Evolutionary conservation across 2,329 filamentous ascomycete genomes (phyloP), one percentile per base, ranked within the genome.

Genomic region (Fusarium miscanthi): DNA sequence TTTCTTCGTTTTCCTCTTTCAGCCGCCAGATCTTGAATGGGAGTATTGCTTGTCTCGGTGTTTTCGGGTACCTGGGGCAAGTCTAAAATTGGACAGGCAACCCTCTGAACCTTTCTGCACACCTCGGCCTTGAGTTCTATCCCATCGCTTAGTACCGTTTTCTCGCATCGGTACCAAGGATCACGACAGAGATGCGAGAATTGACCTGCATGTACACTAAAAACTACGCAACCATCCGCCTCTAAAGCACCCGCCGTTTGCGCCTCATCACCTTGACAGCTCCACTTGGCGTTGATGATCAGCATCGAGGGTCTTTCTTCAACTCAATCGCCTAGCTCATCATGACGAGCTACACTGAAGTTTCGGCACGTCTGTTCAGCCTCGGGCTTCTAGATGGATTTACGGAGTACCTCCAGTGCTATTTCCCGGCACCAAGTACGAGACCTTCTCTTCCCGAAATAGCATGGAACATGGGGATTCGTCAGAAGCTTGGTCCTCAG

Each of bases 171-270:
- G 52, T 59, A 19, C 59, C 53, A 53, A 53, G 63, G 59, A 59
- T 69, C 53, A 54, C 41, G 52, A 63, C 57, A 64, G 49, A 51
- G 62, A 66, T 61, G 51, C 52, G 45, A 53, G 38, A 58, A 51
- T 67, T 62, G 67, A 69, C 63, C 48, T 62, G 68, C 63, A 66
- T 57, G 31, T 63, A 54, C 59, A 68, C 66, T 73, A 70, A 46
- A 46, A 62, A 56, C 65, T 46, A 74, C 59, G 66, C 63, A 72
- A 66, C 65, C 68, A 68, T 59, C 63, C 65, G 73, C 59, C 54
- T 76, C 52, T 68, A 73, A 59, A 70, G 33, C 69, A 73, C 67
- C 75, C 73, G 75, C 75, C 74, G 75, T 76, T 77, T 76, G 74
- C 75, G 75, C 75, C 75, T 72, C 60, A 30, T 63, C 38, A 31